These are phyloP conservation scores for Lactifluus piperatus DNA, from an alignment of 768 basidiomycete species.

Conservation along the genomic window DNA sequence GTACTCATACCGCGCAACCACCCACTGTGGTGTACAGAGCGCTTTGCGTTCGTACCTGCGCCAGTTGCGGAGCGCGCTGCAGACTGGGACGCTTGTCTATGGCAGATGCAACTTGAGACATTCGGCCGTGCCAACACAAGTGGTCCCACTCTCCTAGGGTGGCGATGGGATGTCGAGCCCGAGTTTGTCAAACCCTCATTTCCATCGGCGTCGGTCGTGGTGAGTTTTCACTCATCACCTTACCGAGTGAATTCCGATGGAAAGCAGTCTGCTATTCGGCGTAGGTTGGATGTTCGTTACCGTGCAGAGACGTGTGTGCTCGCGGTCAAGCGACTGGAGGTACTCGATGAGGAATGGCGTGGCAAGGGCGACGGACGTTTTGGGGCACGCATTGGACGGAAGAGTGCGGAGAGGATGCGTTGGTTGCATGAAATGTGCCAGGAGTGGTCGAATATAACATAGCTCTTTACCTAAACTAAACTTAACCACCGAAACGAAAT, in stretches of 20 bases:
- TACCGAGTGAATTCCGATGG: neutral
- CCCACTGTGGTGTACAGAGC: conserved; percentile 54
- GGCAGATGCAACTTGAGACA: conserved; percentile 52
- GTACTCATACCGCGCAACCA: conserved; percentile 36
- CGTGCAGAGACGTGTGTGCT: conserved; percentile 47
- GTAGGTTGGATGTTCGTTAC: conserved; percentile 40
- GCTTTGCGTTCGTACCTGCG: conserved; percentile 31
- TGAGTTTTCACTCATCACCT: neutral
- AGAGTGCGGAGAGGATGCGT: conserved; percentile 36
- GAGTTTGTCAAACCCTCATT: neutral
- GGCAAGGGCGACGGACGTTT: neutral
- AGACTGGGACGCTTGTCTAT: conserved; percentile 60
- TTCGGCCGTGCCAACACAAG: conserved; percentile 32
- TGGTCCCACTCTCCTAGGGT: conserved; percentile 23
- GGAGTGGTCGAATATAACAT: conserved; percentile 32
- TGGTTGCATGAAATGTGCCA: conserved; percentile 54
- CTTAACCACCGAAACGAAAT: too few relatives aligned
- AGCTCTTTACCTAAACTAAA: too few relatives aligned
- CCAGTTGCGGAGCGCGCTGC: conserved; percentile 34
- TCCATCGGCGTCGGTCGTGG: neutral
- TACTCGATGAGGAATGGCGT: conserved; percentile 25
- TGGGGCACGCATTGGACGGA: conserved; percentile 23
- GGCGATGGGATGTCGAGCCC: conserved; percentile 6
- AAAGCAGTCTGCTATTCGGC: conserved; percentile 34
- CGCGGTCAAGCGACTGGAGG: conserved; percentile 34